Base-by-base conservation (phyloP, 208 protist genomes). In the Trypanosoma caninum region DNA sequence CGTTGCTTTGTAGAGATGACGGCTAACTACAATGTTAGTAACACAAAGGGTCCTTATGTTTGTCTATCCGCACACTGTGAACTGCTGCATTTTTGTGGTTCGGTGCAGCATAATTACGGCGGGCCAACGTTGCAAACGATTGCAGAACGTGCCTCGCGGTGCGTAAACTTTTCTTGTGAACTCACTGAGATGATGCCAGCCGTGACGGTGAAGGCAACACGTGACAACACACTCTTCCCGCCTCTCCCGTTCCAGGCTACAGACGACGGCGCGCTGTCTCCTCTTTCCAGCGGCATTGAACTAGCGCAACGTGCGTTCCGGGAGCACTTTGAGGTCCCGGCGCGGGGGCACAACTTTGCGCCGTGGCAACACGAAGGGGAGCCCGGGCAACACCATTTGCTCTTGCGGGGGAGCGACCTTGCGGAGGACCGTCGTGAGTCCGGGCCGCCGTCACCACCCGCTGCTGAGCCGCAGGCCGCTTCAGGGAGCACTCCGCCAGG, bases 11-110 rank as follows among this genome's bases (percentile, higher is more conserved):
- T n/a, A n/a, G 20, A 5, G 18, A 62, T 54, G 57, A 27, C 27
- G 30, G 22, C n/a, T 10, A 51, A 41, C 16, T 14, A 41, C n/a
- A 50, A 16, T 28, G 50, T 13, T 30, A 47, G 42, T 22, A 50
- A 45, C 18, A 23, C 20, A 16, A 33, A 45, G n/a, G 63, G 52
- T 22, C 52, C 59, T n/a, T 69, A 59, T 47, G 69, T 80, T 3
- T 80, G 42, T 45, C 55, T 75, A 22, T 65, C 69, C 8, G 40
- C 65, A 0, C 68, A 74, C 22, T 74, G 64, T 46, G 55, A 64
- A 45, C 59, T 72, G 14, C 59, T 80, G 9, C 59, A 72, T 35
- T 68, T 60, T 50, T 59, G 69, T 9, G 74, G 74, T 1, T 44
- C 25, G 5, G 41, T 57, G 16, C 62, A 64, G 10, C 74, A 80